Base-by-base conservation (phyloP, 176 grass and related monocot species). In the Carex scoparia region DNA sequence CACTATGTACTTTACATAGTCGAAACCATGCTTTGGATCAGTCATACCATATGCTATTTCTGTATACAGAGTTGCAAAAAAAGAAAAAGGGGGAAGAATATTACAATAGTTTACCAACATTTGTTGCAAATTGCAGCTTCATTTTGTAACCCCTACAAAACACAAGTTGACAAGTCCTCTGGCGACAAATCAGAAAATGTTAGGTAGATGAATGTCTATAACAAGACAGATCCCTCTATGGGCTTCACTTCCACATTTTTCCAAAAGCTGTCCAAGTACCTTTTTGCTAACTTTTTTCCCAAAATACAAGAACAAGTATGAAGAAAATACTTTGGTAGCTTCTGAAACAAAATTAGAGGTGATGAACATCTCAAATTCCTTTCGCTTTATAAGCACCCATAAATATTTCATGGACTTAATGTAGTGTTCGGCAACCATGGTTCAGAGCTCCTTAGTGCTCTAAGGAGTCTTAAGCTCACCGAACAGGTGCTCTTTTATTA, bases 31-130 rank as follows among this genome's bases (percentile, higher is more conserved):
- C 68, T 90, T 88, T 23, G 91, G 89, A 91, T 98, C 93, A 84
- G 84, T 90, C 49, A 91, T 91, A 72, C 84, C 93, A 84, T 95
- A 95, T 38, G 96, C 90, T 88, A 98, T 98, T 88, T 98, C 92
- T 96, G 91, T 32, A 90, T 67, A 84, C 9, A 64, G 10, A 60
- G 33, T 46, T 1, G 7, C 28, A 74, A 32, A 88, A 88, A 86
- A 90, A 46, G 33, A 64, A 23, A 84, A 79, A n/a, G 70, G 61
- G 38, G 16, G 15, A 23, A 46, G 14, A 48, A 79, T 77, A 79
- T 79, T 79, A 79, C 7, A 35, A 37, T 27, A 56, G 11, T 30
- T 57, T 15, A 57, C 53, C 42, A 79, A 72, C 69, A 40, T 48
- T 42, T 10, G 48, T 48, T 48, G 69, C 69, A 72, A 68, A 48